phyloP scores from a whole-genome alignment of 768 basidiomycete species.

The Amanita jacksonii region DNA sequence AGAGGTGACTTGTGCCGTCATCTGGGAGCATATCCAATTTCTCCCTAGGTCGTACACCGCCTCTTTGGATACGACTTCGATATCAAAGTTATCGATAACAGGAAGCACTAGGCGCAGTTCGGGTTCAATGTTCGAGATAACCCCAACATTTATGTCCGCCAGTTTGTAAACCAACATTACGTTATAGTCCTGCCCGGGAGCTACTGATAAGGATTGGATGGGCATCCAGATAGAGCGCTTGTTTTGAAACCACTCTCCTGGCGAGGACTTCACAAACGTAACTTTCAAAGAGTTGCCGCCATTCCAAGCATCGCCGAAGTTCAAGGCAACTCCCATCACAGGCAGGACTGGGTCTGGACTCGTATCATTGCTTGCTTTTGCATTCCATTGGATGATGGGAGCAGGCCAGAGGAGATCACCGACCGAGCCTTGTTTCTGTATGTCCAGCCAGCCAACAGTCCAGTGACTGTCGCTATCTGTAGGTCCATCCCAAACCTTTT shows the following conservation, averaged over 20 bases:
- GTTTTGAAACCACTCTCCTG: not conserved
- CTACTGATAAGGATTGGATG: slow-evolving; percentile 3
- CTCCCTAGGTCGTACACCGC: not conserved
- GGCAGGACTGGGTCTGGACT: not conserved
- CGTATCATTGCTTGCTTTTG: not conserved
- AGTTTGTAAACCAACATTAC: not conserved
- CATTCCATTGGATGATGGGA: not conserved
- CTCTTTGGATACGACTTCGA: not conserved
- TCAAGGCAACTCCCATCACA: not conserved
- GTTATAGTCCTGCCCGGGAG: not conserved
- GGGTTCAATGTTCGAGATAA: not conserved
- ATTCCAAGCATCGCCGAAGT: slow-evolving; percentile 6
- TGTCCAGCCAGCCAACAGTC: slow-evolving; percentile 6
- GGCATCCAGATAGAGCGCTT: slow-evolving; percentile 5
- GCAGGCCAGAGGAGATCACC: slow-evolving; percentile 7
- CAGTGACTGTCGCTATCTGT: not conserved
- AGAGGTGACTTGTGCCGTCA: not conserved
- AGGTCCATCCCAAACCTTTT: slow-evolving; percentile 2
- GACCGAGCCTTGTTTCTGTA: slow-evolving; percentile 1
- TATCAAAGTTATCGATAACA: not conserved
- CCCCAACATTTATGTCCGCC: not conserved
- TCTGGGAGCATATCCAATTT: not conserved
- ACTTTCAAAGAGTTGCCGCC: slow-evolving; percentile 1
- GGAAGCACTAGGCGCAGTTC: not conserved
- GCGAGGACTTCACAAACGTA: not conserved